Conservation (phyloP, 768 basidiomycete species). For the Russula virescens region DNA sequence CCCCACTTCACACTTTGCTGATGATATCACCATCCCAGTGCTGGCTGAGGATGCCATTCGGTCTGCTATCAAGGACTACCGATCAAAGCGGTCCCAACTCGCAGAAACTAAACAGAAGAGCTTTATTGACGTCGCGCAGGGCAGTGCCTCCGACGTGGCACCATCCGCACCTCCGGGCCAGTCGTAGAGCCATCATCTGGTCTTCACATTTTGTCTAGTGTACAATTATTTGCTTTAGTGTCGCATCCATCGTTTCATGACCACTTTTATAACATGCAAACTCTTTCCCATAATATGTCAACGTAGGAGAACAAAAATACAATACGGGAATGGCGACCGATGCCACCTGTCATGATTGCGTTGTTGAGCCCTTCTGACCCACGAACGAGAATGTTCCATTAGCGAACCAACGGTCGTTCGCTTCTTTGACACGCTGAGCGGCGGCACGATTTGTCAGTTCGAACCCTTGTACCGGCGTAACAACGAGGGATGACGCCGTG, state of each 20-base stretch:
- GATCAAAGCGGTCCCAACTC: slow-evolving; percentile 64
- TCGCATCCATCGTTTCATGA: neutral
- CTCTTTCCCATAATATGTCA: neutral
- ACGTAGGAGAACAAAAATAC: neutral
- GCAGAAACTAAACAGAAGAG: slow-evolving; percentile 50
- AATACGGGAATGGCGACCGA: neutral
- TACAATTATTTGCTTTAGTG: slow-evolving; percentile 11
- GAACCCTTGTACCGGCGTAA: slow-evolving; percentile 96
- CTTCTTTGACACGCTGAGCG: slow-evolving; percentile 85
- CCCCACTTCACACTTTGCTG: neutral
- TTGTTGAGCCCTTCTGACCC: slow-evolving; percentile 45
- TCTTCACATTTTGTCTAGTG: slow-evolving; percentile 10
- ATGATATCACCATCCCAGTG: slow-evolving; percentile 45
- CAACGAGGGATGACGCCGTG: slow-evolving; percentile 85
- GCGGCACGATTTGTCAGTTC: slow-evolving; percentile 92
- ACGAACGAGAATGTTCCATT: slow-evolving; percentile 78
- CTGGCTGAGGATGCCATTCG: slow-evolving; percentile 98
- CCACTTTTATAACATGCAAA: neutral
- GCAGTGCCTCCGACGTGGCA: slow-evolving; percentile 45
- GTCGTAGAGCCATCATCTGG: slow-evolving; percentile 24
- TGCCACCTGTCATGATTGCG: neutral
- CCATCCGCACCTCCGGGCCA: slow-evolving; percentile 46
- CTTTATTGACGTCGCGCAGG: slow-evolving; percentile 67
- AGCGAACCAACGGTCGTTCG: slow-evolving; percentile 96
- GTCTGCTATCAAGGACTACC: slow-evolving; percentile 95